Evolutionary conservation across 129 eudicot genomes (phyloP).

Genomic region (Silybum marianum): DNA sequence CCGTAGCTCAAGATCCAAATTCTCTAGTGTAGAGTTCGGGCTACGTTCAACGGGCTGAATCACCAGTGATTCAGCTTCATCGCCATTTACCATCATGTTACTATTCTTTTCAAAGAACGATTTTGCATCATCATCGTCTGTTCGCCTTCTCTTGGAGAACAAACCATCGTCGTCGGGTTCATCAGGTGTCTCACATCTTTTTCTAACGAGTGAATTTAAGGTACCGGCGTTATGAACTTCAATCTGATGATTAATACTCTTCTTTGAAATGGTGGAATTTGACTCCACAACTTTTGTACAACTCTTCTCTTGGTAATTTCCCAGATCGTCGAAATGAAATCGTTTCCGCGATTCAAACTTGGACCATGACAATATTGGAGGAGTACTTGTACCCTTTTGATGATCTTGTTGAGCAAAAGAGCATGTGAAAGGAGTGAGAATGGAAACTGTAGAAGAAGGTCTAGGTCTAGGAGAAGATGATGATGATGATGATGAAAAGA

Average conservation of each 20-base stretch:
- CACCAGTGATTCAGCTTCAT: slow-evolving; percentile 32
- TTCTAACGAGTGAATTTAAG: slow-evolving; percentile 40
- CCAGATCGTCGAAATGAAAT: slow-evolving; percentile 29
- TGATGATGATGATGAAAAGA: slow-evolving; percentile 27
- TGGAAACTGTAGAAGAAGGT: slow-evolving; percentile 46
- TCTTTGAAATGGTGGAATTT: slow-evolving; percentile 29
- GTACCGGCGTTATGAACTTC: slow-evolving; percentile 38
- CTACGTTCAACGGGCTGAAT: slow-evolving; percentile 21
- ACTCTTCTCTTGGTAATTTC: slow-evolving; percentile 33
- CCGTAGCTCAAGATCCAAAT: slow-evolving; percentile 90
- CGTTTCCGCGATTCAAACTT: slow-evolving; percentile 37
- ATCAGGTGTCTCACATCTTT: slow-evolving; percentile 26
- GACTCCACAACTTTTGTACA: slow-evolving; percentile 25
- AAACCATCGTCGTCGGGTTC: slow-evolving; percentile 29
- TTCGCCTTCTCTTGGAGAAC: slow-evolving; percentile 50
- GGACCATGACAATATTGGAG: slow-evolving; percentile 47
- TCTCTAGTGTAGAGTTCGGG: slow-evolving; percentile 43
- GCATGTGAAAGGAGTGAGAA: slow-evolving; percentile 43
- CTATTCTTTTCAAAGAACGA: slow-evolving; percentile 22
- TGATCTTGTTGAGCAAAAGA: slow-evolving; percentile 38
- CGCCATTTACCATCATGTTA: slow-evolving; percentile 18
- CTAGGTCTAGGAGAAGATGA: slow-evolving; percentile 36
- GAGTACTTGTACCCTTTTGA: neutral
- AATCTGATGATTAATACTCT: slow-evolving; percentile 24
- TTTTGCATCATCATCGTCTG: slow-evolving; percentile 23